Evolutionary conservation across 148 eudicot genomes (phyloP).

Genomic region (Cornus controversa): DNA sequence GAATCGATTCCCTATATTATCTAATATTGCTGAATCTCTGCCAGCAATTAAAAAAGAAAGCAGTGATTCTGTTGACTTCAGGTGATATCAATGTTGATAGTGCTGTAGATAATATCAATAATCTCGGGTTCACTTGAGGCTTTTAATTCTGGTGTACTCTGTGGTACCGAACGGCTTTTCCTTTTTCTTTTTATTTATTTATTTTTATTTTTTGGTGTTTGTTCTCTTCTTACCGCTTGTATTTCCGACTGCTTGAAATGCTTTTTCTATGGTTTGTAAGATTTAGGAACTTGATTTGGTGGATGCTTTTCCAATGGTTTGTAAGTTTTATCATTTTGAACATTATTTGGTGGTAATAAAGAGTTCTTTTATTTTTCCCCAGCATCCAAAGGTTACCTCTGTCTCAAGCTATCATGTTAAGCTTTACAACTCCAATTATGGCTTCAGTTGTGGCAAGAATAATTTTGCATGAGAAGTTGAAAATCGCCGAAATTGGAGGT

Average conservation of each 20-base stretch:
- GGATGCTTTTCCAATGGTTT: neutral
- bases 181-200: neutral
- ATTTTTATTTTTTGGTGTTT: neutral
- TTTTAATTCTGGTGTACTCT: too few relatives aligned
- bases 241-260: neutral
- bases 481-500: slow-evolving; percentile 54
- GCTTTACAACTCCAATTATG: slow-evolving; percentile 59
- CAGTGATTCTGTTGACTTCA: too few relatives aligned
- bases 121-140: too few relatives aligned
- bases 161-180: neutral
- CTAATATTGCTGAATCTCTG: too few relatives aligned
- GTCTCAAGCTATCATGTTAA: slow-evolving; percentile 45
- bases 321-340: neutral
- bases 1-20: too few relatives aligned
- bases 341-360: neutral
- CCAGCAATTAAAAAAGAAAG: too few relatives aligned
- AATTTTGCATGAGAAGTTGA: slow-evolving; percentile 50
- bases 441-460: slow-evolving; percentile 52
- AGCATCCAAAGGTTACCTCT: slow-evolving; percentile 54
- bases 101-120: too few relatives aligned
- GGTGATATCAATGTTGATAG: too few relatives aligned
- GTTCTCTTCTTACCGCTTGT: neutral
- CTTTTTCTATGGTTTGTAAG: neutral
- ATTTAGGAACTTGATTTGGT: neutral
- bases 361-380: slow-evolving; percentile 15